Base-by-base conservation (phyloP, 192 early-diverging fungal species). In the Coemansia sp. region DNA sequence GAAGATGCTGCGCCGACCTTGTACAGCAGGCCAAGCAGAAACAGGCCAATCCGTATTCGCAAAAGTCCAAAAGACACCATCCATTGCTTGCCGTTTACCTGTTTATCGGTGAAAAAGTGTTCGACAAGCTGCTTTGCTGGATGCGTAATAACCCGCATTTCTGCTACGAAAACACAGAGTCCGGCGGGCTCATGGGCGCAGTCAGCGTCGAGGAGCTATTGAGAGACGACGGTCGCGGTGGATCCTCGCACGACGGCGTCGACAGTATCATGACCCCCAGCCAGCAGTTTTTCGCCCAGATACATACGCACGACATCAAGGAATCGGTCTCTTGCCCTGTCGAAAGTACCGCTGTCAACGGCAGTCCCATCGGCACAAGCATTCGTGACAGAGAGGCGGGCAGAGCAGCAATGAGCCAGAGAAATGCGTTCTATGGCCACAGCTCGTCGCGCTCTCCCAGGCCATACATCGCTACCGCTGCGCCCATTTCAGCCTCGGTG, bases 81-180 rank as follows among this genome's bases (percentile, higher is more conserved):
- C 64, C 60, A 24, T 6, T 73, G n/a, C 30, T 73, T 4, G 65
- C 64, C 4, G 30, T 25, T 1, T 73, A 73, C 34, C 18, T 73
- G 65, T 63, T 60, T 5, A 13, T 59, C 11, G 71, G 71, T 39
- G 71, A 73, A 47, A 49, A 56, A 56, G 18, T 62, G 16, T 63
- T 73, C 18, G 71, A 73, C 35, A 50, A 27, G 1, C 8, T 73
- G 0, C 19, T 73, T 6, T 14, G 10, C 9, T 73, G 71, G 65
- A 67, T 67, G 64, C 25, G 63, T 10, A 3, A 16, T n/a, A 73
- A 60, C 35, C 57, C 71, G 42, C 60, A 60, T 48, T 73, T 66
- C 34, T 62, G 54, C 30, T 65, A 72, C 51, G 70, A 72, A 23
- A 28, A 45, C 4, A 18, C 51, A 0, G 60, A 68, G 2, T 24